Evolutionary conservation across 371 early-diverging fungal species (phyloP), one percentile per base, ranked within the genome.

Genomic region (Mucor velutinosus): DNA sequence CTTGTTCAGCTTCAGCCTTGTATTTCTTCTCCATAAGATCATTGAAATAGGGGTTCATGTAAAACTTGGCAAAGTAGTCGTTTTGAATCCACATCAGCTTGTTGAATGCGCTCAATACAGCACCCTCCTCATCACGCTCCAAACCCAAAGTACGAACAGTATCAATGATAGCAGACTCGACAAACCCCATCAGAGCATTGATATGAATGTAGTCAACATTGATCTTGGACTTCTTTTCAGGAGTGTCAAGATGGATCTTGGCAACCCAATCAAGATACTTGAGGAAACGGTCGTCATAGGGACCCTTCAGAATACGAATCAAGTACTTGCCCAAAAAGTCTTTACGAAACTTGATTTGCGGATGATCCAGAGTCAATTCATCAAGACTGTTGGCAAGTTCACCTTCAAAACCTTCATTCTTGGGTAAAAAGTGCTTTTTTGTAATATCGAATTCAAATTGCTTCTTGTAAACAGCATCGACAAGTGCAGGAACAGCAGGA

Each of bases 31-130:
- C 64, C 51, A 51, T 51, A 7, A 51, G 25, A 51, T 51, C 25
- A 51, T 12, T 51, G 14, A 51, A 51, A 11, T 51, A 51, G 59
- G 75, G 72, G 10, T 78, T 79, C 67, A 87, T 84, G 57, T 95
- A 94, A 67, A 89, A 93, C 74, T 87, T 87, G 37, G 90, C 88
- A 78, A 93, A 95, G 61, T 90, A 84, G 71, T 95, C 95, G 68
- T 92, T 95, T 79, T 95, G 95, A 63, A 95, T 85, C 95, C 95
- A 95, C 32, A 95, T 80, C 39, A 95, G 79, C 81, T 95, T 95
- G 78, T 86, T 88, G 69, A 93, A 93, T 1, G 95, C 95, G 6
- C 81, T 73, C n/a, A 93, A 77, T 27, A 88, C 89, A 39, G 78
- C 76, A 51, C 76, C 71, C 51, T 90, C 81, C 0, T 81, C 80